Evolutionary conservation across 345 rosid genomes (phyloP).

Genomic region (Sisymbrium altissimum): DNA sequence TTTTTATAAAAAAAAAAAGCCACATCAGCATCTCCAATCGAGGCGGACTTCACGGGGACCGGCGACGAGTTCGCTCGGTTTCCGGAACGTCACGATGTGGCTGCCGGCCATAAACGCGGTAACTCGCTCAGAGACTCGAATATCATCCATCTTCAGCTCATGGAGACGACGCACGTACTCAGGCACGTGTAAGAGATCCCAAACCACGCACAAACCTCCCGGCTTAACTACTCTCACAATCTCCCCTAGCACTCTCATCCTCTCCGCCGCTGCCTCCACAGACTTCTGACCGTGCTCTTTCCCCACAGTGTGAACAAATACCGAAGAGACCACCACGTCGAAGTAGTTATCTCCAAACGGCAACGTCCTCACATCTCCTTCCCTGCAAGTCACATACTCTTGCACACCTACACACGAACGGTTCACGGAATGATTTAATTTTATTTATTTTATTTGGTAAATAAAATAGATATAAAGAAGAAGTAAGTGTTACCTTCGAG

Average conservation of each 20-base stretch:
- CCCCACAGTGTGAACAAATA: slow-evolving; percentile 77
- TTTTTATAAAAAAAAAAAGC: not conserved
- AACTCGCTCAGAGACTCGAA: slow-evolving; percentile 73
- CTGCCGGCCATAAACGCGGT: slow-evolving; percentile 94
- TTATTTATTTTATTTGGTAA: too few relatives aligned
- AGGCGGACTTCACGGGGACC: slow-evolving; percentile 71
- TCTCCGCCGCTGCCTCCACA: slow-evolving; percentile 90
- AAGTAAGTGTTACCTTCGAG: slow-evolving; percentile 71
- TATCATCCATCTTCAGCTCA: slow-evolving; percentile 85
- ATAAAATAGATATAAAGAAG: too few relatives aligned
- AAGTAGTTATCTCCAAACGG: slow-evolving; percentile 89
- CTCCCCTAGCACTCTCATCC: slow-evolving; percentile 84
- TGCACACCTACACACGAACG: slow-evolving; percentile 59
- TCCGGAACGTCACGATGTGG: slow-evolving; percentile 76
- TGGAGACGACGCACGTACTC: slow-evolving; percentile 79
- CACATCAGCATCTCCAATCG: slow-evolving; percentile 64
- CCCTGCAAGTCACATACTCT: slow-evolving; percentile 92
- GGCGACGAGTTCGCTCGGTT: slow-evolving; percentile 62
- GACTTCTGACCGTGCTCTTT: slow-evolving; percentile 81
- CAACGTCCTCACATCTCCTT: slow-evolving; percentile 80
- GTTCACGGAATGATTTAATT: not conserved
- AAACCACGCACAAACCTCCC: slow-evolving; percentile 74
- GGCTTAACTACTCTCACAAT: slow-evolving; percentile 86
- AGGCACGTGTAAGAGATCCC: slow-evolving; percentile 87
- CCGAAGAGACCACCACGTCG: slow-evolving; percentile 91